phyloP scores from a whole-genome alignment of 768 basidiomycete species.

The Lentinula sp. region DNA sequence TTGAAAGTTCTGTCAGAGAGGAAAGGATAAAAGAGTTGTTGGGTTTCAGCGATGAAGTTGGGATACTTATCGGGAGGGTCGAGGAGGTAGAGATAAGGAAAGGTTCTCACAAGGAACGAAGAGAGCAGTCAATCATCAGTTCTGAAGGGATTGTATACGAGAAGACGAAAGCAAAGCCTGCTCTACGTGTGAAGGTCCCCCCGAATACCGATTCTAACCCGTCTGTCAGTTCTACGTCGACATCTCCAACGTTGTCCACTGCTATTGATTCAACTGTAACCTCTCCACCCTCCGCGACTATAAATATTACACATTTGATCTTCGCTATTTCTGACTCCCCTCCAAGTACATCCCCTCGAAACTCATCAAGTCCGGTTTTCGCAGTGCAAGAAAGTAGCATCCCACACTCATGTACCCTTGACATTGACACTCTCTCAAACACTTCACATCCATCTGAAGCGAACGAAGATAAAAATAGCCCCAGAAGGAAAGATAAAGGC shows the following conservation, averaged over 20 bases:
- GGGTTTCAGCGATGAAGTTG: constrained; percentile 65
- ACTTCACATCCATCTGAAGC: too few species aligned
- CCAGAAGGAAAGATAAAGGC: constrained; percentile 68
- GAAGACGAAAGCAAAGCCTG: constrained; percentile 21
- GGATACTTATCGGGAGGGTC: constrained; percentile 47
- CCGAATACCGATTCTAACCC: neutral
- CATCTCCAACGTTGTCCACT: neutral
- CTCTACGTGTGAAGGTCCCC: neutral
- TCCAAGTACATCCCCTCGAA: neutral
- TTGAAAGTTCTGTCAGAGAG: constrained; percentile 54
- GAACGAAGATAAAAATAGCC: neutral
- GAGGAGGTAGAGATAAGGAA: neutral
- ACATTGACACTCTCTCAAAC: too few species aligned
- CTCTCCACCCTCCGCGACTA: neutral
- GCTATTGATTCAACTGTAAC: neutral
- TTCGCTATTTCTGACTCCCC: neutral
- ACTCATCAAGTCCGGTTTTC: constrained; percentile 8
- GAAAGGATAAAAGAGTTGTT: constrained; percentile 62
- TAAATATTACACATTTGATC: neutral
- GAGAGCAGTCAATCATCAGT: neutral
- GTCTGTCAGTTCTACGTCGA: neutral
- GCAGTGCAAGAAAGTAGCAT: constrained; percentile 20
- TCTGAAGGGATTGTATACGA: neutral
- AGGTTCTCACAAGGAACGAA: neutral
- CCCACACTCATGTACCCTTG: too few species aligned